Percentiles rank a stretch among this genome's conserved stretches.
Evolutionary conservation across 495 filamentous ascomycete genomes (phyloP).

Genomic region (Penicillium turbatum): DNA sequence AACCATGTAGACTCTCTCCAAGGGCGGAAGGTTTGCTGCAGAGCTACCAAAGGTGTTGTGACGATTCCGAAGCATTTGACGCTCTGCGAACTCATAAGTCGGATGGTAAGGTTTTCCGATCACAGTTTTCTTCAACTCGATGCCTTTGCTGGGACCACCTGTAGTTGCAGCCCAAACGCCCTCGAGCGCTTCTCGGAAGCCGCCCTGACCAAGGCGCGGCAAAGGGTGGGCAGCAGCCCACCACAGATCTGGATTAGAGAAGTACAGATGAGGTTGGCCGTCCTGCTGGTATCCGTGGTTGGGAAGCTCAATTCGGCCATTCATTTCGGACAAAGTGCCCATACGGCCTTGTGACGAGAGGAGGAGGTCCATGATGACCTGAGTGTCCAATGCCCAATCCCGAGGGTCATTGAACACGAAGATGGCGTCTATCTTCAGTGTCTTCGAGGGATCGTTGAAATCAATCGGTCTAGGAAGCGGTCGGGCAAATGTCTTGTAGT

Average conservation of each 20-base stretch:
- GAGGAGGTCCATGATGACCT: conserved; percentile 76
- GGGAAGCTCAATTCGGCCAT: conserved; percentile 51
- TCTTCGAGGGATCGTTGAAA: conserved; percentile 34
- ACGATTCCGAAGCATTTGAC: conserved; percentile 59
- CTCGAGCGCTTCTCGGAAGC: conserved; percentile 74
- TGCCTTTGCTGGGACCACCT: conserved; percentile 49
- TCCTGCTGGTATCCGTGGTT: conserved; percentile 73
- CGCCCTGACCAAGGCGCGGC: conserved; percentile 91
- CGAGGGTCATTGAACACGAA: conserved; percentile 89
- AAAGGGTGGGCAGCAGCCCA: conserved; percentile 81
- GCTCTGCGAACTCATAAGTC: conserved; percentile 84
- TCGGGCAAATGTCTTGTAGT: conserved; percentile 58
- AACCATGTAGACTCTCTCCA: conserved; percentile 87
- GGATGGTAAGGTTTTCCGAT: conserved; percentile 77
- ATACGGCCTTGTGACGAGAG: conserved; percentile 68
- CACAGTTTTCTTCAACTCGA: conserved; percentile 58
- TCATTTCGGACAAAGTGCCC: conserved; percentile 68
- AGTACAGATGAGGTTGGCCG: conserved; percentile 75
- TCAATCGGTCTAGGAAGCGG: conserved; percentile 49
- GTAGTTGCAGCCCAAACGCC: conserved; percentile 75
- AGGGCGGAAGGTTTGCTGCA: conserved; percentile 30
- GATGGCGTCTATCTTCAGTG: conserved; percentile 75
- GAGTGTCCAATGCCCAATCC: conserved; percentile 88
- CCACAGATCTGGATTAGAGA: conserved; percentile 83
- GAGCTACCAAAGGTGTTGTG: conserved; percentile 35